Evolutionary conservation across 176 grass and related monocot species (phyloP).

Genomic region (Elymus sibiricus): DNA sequence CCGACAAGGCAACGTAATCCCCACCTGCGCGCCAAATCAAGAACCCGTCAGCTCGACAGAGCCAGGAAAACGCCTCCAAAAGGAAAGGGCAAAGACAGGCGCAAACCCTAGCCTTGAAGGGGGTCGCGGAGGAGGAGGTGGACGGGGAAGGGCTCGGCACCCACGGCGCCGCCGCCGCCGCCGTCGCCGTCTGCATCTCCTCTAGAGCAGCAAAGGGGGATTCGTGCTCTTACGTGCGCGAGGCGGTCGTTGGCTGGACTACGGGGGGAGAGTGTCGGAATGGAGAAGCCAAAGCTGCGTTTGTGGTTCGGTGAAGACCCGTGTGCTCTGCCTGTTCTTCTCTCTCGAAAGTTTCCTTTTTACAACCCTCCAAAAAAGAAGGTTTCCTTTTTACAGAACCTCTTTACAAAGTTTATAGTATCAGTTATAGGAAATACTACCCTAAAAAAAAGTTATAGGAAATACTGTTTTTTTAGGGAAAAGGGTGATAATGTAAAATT

Average conservation of each 20-base stretch:
- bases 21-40: conserved; percentile 24
- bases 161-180: conserved; percentile 32
- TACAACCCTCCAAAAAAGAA: no score
- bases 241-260: background rate
- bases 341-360: background rate
- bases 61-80: background rate
- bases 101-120: conserved; percentile 26
- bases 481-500: no score
- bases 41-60: conserved; percentile 14
- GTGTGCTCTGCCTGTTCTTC: background rate
- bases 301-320: conserved; percentile 17
- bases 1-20: conserved; percentile 11
- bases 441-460: no score
- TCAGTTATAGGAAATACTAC: no score
- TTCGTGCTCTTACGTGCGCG: background rate
- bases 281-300: background rate
- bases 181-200: conserved; percentile 56
- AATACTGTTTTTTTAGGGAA: no score
- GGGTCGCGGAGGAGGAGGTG: conserved; percentile 30
- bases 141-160: conserved; percentile 26
- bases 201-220: background rate
- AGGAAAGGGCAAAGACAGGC: background rate
- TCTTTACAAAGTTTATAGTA: background rate
- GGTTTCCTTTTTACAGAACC: background rate
- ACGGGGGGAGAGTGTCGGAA: background rate